These are phyloP conservation scores for Mucuna pruriens DNA, from an alignment of 306 rosid species.

Conservation along the genomic window DNA sequence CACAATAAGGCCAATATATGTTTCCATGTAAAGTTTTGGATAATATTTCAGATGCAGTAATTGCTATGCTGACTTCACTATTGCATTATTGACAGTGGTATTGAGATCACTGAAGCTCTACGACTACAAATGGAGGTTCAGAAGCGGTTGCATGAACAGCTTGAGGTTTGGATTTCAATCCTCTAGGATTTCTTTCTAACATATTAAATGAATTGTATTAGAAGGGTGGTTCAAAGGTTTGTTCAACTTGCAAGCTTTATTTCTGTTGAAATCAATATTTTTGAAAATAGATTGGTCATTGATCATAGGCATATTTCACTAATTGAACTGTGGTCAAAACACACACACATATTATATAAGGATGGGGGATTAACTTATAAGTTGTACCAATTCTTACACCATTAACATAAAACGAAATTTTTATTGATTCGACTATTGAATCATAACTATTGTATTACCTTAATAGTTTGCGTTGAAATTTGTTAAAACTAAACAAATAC, in stretches of 20 bases:
- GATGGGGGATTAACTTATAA: neutral
- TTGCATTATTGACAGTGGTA: slow-evolving; percentile 58
- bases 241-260: slow-evolving; percentile 25
- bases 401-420: no score
- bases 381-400: neutral
- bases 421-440: neutral
- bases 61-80: slow-evolving; percentile 32
- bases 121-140: slow-evolving; percentile 94
- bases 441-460: no score
- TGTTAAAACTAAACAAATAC: no score
- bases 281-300: neutral
- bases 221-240: slow-evolving; percentile 12
- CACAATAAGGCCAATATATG: slow-evolving; percentile 4
- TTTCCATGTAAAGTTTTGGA: slow-evolving; percentile 5
- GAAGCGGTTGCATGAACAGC: slow-evolving; percentile 90
- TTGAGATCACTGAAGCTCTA: slow-evolving; percentile 88
- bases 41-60: slow-evolving; percentile 18
- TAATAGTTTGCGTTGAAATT: no score
- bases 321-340: neutral
- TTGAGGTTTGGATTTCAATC: slow-evolving; percentile 64
- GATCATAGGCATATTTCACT: neutral
- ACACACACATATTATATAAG: neutral
- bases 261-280: neutral
- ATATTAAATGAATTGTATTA: slow-evolving; percentile 5
- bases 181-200: neutral